Evolutionary conservation across 495 filamentous ascomycete genomes (phyloP).

Genomic region (Annulohypoxylon bovei): DNA sequence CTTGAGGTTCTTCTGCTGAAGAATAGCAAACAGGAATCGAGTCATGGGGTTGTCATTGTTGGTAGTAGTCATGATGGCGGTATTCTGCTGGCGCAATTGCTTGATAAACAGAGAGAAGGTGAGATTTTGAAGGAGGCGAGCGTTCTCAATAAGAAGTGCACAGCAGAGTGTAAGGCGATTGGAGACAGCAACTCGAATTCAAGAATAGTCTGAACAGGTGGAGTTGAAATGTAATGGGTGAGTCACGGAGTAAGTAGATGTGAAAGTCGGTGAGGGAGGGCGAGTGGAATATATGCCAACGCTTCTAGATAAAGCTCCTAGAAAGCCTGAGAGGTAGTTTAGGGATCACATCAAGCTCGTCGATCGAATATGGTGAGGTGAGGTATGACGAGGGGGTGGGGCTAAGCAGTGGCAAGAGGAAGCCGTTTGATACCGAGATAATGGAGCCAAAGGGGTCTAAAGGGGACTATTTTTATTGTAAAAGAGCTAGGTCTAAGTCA

Average conservation of each 20-base stretch:
- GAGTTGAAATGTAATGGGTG: constrained; percentile 48
- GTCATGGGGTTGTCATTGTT: constrained; percentile 62
- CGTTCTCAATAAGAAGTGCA: constrained; percentile 44
- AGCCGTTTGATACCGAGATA: constrained; percentile 40
- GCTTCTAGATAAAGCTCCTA: constrained; percentile 40
- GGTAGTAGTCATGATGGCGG: constrained; percentile 54
- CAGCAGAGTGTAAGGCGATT: constrained; percentile 37
- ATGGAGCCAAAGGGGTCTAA: constrained; percentile 34
- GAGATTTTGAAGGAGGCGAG: constrained; percentile 24
- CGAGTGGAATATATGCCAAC: constrained; percentile 47
- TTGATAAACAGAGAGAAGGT: constrained; percentile 10
- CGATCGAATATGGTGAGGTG: constrained; percentile 39
- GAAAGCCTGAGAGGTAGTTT: constrained; percentile 38
- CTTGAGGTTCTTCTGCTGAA: constrained; percentile 79
- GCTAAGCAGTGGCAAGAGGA: constrained; percentile 35
- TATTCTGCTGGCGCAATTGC: constrained; percentile 5
- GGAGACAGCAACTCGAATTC: constrained; percentile 23
- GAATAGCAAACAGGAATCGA: constrained; percentile 77
- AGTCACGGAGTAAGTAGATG: constrained; percentile 45
- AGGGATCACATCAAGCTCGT: constrained; percentile 43
- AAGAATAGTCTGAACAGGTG: constrained; percentile 41
- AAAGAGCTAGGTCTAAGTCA: constrained; percentile 31
- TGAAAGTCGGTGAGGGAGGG: constrained; percentile 53
- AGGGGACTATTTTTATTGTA: constrained; percentile 27
- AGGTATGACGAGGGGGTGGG: constrained; percentile 41